Evolutionary conservation across 2,329 filamentous ascomycete species (phyloP), one percentile per base, ranked within the genome.

Genomic region (Alternaria triticimaculans): DNA sequence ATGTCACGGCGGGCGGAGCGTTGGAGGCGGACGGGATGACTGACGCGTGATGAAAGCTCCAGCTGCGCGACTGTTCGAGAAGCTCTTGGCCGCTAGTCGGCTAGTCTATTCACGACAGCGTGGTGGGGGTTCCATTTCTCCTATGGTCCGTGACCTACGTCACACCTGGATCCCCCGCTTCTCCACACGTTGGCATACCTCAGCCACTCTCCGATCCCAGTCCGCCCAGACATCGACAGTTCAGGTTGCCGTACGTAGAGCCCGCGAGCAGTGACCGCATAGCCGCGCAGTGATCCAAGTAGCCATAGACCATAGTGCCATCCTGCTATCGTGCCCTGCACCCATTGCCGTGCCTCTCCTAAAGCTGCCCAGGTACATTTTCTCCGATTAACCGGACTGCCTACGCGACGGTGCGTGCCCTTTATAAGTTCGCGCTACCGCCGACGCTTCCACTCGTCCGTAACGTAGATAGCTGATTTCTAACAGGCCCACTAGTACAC

Each of bases 391-490:
- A 67, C 76, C 76, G 75, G 72, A 54, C 65, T 63, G 48, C 54
- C 55, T 62, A 57, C 55, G 66, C 67, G 69, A 64, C 69, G 67
- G 54, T 68, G 66, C 64, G 62, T 65, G 65, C 54, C 59, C 56
- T 68, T 68, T 68, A 66, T 65, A 75, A 72, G 55, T 71, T 72
- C 69, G 63, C 70, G 68, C 66, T 72, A 66, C 69, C 64, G 67
- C 67, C 64, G 65, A 59, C 61, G 65, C 76, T 79, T 79, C 78
- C 78, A 75, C 75, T 78, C 75, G 77, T 78, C 78, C 78, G 78
- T 69, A 70, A 70, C 71, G 69, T 70, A 73, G 70, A 73, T 62
- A 71, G 66, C 70, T 72, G 60, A 60, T 68, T 64, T 58, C 64
- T 69, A 64, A 41, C 74, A 73, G 67, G 71, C 65, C 72, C 68